These are phyloP conservation scores for Graphilbum fragrans DNA, from an alignment of 2,329 filamentous ascomycete species.

Conservation along the genomic window DNA sequence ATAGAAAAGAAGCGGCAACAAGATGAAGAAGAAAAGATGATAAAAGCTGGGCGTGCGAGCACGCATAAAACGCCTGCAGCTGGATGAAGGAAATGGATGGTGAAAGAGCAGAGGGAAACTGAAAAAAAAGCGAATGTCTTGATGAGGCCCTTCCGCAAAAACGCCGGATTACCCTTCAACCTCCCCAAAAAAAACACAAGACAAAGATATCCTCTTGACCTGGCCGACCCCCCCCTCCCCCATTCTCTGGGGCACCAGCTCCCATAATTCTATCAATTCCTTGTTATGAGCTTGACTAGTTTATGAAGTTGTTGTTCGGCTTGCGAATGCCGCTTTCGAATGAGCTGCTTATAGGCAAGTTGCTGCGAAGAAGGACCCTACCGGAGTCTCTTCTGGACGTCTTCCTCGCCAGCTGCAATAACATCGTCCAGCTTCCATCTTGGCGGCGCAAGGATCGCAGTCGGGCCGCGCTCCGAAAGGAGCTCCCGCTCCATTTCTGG, in stretches of 20 bases:
- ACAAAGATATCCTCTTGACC: too few species aligned
- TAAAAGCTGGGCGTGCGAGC: too few species aligned
- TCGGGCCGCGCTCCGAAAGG: conserved; percentile 47
- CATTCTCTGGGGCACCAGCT: background rate
- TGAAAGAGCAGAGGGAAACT: too few species aligned
- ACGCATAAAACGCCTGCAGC: too few species aligned
- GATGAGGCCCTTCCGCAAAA: too few species aligned
- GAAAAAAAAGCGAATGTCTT: too few species aligned
- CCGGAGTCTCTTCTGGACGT: conserved; percentile 17
- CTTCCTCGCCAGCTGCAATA: conserved; percentile 38
- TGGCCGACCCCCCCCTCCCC: too few species aligned
- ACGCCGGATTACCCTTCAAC: too few species aligned
- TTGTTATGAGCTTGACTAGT: conserved; percentile 6
- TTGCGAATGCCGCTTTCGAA: conserved; percentile 1
- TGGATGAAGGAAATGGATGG: too few species aligned
- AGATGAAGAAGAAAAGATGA: too few species aligned
- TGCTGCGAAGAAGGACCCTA: conserved; percentile 11
- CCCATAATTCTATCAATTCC: conserved; percentile 4
- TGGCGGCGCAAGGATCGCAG: conserved; percentile 64
- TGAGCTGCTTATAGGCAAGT: conserved; percentile 1
- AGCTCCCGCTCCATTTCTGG: conserved; percentile 62
- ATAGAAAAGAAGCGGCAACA: background rate
- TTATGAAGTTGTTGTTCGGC: conserved; percentile 5
- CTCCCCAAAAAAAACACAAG: too few species aligned
- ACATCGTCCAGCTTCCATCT: conserved; percentile 81